Evolutionary conservation across 2,329 filamentous ascomycete species (phyloP), one percentile per base, ranked within the genome.

Genomic region (Colletotrichum shisoi): DNA sequence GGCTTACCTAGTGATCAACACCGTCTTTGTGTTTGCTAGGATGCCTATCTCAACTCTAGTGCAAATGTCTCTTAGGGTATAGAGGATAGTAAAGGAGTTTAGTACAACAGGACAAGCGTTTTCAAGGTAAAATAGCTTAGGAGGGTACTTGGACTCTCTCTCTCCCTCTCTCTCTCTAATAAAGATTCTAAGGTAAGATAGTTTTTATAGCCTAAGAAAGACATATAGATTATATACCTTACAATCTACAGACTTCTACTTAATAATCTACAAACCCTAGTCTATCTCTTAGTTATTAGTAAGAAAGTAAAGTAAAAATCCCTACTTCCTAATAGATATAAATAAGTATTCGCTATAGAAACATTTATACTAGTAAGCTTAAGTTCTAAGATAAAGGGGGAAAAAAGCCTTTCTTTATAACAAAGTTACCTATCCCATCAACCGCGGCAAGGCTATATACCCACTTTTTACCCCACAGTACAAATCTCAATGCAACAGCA

Each of bases 1-100:
- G 27, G 31, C 76, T 21, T 74, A 84, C 82, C 83, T 83, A 31
- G 83, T 85, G 67, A 85, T 82, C 37, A 85, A 77, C 15, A 84
- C 82, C 6, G 77, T 79, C 69, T 79, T 84, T 64, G 79, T 46
- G 48, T 59, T 54, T 31, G 61, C 53, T 17, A 54, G 79, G 37
- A 54, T 51, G 5, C 34, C 48, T 61, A 67, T 67, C 12, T 44
- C 31, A 21, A 19, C 31, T 37, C 19, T 27, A 4, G 12, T 60
- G 40, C 6, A 6, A 24, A 27, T 17, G n/a, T 21, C 11, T 40
- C 15, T 34, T 3, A 7, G 31, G 39, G 4, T 24, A 19, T 31
- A 45, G 51, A 31, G 11, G 40, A 40, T 11, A 27, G 3, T 19
- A 7, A 51, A 11, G 27, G 52, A 49, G 19, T 15, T 51, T 7